A percentile compares a stretch with the other conserved stretches of the same genome.
phyloP scores from a whole-genome alignment of 768 basidiomycete genomes.

The Hydnum rufescens region DNA sequence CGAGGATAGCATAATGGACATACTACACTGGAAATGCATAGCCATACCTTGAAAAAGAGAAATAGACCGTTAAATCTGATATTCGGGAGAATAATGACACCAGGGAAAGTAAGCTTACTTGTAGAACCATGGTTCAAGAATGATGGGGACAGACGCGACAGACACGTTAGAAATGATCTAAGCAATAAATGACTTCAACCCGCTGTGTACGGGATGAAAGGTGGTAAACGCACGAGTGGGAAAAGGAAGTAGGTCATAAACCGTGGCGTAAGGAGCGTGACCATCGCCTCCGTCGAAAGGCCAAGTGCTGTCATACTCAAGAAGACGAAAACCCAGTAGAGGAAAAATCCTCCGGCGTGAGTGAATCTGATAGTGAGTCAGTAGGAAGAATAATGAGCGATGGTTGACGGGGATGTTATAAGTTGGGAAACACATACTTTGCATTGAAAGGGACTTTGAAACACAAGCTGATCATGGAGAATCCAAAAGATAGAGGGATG shows the following conservation, averaged over 20 bases:
- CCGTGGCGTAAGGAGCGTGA: slow-evolving; percentile 19
- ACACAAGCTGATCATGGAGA: slow-evolving; percentile 26
- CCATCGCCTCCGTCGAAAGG: slow-evolving; percentile 18
- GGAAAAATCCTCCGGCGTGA: slow-evolving; percentile 18
- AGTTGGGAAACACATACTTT: slow-evolving; percentile 9
- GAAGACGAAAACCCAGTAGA: slow-evolving; percentile 19
- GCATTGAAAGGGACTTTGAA: slow-evolving; percentile 24
- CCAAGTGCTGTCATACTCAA: slow-evolving; percentile 19
- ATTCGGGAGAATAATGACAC: slow-evolving; percentile 26
- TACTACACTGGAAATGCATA: slow-evolving; percentile 1
- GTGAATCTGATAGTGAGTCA: slow-evolving; percentile 1
- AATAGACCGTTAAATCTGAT: neutral
- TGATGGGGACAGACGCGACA: slow-evolving; percentile 31
- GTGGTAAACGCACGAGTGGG: slow-evolving; percentile 5
- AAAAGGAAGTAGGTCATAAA: slow-evolving; percentile 21
- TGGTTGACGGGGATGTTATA: neutral
- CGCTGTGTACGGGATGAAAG: neutral
- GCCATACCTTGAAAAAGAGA: too few relatives aligned
- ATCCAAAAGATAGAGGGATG: slow-evolving; percentile 22
- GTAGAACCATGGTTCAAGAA: slow-evolving; percentile 20
- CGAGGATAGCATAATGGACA: neutral
- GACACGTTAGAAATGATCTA: slow-evolving; percentile 36
- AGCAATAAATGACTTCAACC: too few relatives aligned
- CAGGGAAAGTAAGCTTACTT: too few relatives aligned
- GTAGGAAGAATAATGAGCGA: neutral